Evolutionary conservation across 2,329 filamentous ascomycete species (phyloP).

Genomic region (Pseudocercospora fijiensis): DNA sequence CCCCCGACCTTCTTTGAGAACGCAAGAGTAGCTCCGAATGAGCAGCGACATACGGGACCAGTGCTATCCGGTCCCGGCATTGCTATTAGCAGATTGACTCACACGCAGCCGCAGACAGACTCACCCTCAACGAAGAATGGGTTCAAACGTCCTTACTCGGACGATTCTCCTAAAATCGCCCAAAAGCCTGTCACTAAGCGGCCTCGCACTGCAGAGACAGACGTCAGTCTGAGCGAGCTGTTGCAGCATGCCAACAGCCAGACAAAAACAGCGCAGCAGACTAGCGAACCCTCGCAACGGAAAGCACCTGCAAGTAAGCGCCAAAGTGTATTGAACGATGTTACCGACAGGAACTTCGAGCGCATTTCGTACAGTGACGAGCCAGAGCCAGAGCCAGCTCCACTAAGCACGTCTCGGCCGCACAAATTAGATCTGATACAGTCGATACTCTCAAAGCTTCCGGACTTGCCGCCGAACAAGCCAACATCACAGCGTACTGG

Average conservation of each 20-base stretch:
- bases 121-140: background rate
- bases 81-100: background rate
- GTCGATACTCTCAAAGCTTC: background rate
- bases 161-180: background rate
- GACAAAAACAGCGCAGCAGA: background rate
- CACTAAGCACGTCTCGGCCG: background rate
- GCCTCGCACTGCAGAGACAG: background rate
- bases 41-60: background rate
- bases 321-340: conserved; percentile 1
- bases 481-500: background rate
- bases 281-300: background rate
- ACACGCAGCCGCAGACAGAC: background rate
- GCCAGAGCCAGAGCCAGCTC: conserved; percentile 16
- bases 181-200: background rate
- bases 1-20: background rate
- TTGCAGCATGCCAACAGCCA: background rate
- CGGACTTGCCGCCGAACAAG: background rate
- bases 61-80: background rate
- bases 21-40: background rate
- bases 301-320: background rate
- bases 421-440: background rate
- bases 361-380: conserved; percentile 16
- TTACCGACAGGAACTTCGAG: conserved; percentile 8
- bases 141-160: background rate
- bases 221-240: background rate